Base-by-base conservation (phyloP, 345 rosid genomes). In the Barbarea vulgaris region DNA sequence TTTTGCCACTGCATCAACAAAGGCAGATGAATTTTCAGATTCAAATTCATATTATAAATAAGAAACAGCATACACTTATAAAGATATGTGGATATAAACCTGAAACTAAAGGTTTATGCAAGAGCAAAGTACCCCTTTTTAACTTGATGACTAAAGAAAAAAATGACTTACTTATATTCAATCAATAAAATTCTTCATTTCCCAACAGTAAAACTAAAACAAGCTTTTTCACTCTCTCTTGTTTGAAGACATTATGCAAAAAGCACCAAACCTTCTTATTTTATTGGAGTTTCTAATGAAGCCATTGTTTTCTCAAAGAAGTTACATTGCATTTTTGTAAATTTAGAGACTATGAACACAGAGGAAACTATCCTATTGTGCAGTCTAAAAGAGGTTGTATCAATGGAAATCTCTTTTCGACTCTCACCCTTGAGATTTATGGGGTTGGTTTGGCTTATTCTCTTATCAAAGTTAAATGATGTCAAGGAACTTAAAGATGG, bases 1-100 rank as follows among this genome's bases (percentile, higher is more conserved):
- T 85, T 68, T 80, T 84, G 72, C 88, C 86, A 80, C 81, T 86
- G 84, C 88, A 80, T 34, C 81, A 83, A 78, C 76, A 69, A 80
- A 37, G 78, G 31, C 3, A 59, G 46, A 69, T 46, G 80, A 70
- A 72, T 41, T 72, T 48, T 76, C 62, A 77, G 66, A 71, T 72
- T 74, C 57, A 59, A 36, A 30, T 24, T 21, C 18, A 68, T 69
- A 48, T 69, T 44, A 64, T 50, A 74, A 33, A 57, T 76, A 64
- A 27, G 24, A 7, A 55, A 18, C 15, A 55, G 3, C 24, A 67
- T 37, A 22, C 50, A 48, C 9, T 19, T 39, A 51, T 6, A 56
- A 4, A 59, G 15, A 50, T 34, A 4, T 24, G 31, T 54, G 9
- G 18, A 55, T 46, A 37, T 37, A 51, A 25, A 57, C 30, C 9